phyloP scores from a whole-genome alignment of 305 asterid species.

The Striga hermonthica region DNA sequence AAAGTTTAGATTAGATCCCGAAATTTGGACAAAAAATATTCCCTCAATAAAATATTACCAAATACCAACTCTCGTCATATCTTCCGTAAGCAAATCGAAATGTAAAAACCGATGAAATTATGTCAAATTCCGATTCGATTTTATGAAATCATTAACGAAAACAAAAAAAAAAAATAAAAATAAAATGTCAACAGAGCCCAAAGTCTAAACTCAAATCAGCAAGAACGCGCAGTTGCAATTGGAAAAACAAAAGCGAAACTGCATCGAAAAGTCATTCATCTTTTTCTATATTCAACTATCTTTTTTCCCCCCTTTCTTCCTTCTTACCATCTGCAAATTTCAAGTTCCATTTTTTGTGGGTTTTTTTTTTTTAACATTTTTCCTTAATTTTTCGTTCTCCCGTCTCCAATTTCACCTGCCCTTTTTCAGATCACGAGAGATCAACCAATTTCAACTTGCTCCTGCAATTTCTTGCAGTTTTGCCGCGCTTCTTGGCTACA shows the following conservation, averaged over 20 bases:
- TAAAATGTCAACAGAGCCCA: slow-evolving; percentile 37
- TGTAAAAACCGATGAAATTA: no score
- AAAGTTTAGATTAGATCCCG: no score
- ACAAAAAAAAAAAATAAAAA: neutral
- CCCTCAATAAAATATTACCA: no score
- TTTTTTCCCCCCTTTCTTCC: slow-evolving; percentile 14
- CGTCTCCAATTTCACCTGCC: slow-evolving; percentile 15
- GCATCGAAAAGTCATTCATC: slow-evolving; percentile 35
- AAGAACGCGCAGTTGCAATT: slow-evolving; percentile 35
- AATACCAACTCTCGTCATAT: no score
- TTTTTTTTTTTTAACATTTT: slow-evolving; percentile 21
- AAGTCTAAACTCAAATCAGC: slow-evolving; percentile 24
- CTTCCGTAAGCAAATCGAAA: no score
- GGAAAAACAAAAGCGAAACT: slow-evolving; percentile 18
- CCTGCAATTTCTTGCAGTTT: slow-evolving; percentile 17
- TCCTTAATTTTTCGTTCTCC: slow-evolving; percentile 16
- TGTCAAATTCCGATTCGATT: no score
- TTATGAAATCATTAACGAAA: no score
- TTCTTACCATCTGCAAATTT: slow-evolving; percentile 15
- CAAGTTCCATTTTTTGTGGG: slow-evolving; percentile 19
- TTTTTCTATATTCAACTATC: slow-evolving; percentile 16
- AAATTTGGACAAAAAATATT: no score
- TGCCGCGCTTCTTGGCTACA: neutral
- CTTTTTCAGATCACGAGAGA: slow-evolving; percentile 15
- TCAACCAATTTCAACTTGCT: slow-evolving; percentile 11